Percentiles rank a stretch among this genome's conserved stretches.
These are phyloP conservation scores for Coffea eugenioides DNA, from an alignment of 257 asterid genomes.

Conservation along the genomic window DNA sequence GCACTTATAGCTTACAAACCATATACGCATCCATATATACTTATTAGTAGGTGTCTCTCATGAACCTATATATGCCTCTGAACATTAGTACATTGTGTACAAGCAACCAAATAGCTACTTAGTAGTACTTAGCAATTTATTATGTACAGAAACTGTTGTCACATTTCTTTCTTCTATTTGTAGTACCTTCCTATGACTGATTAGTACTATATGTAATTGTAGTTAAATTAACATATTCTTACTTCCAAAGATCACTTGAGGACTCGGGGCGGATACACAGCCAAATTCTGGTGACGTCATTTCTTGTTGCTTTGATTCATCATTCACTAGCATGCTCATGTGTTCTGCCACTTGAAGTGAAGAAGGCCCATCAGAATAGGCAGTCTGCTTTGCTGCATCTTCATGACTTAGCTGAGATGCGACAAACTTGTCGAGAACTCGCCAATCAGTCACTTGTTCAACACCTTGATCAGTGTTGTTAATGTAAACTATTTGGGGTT, in stretches of 20 bases:
- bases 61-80: conserved; percentile 1
- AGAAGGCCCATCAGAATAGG: conserved; percentile 24
- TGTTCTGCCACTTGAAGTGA: conserved; percentile 32
- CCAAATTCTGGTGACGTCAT: conserved; percentile 30
- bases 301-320: conserved; percentile 26
- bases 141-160: conserved; percentile 35
- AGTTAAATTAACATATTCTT: conserved; percentile 16
- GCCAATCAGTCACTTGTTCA: conserved; percentile 62
- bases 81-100: conserved; percentile 2
- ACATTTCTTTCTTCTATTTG: conserved; percentile 3
- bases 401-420: conserved; percentile 62
- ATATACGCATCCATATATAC: background rate
- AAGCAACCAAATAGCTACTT: conserved; percentile 4
- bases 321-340: conserved; percentile 28
- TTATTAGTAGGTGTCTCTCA: conserved; percentile 8
- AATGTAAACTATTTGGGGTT: background rate
- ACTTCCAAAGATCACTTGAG: conserved; percentile 52
- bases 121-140: conserved; percentile 20
- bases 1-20: conserved; percentile 17
- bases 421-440: conserved; percentile 63
- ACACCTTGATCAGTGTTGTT: conserved; percentile 24
- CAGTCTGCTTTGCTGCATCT: conserved; percentile 19
- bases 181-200: conserved; percentile 4
- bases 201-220: conserved; percentile 10
- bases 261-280: conserved; percentile 31